Conservation (phyloP, 2,329 filamentous ascomycete species). For the Dichotomopilus funicola region DNA sequence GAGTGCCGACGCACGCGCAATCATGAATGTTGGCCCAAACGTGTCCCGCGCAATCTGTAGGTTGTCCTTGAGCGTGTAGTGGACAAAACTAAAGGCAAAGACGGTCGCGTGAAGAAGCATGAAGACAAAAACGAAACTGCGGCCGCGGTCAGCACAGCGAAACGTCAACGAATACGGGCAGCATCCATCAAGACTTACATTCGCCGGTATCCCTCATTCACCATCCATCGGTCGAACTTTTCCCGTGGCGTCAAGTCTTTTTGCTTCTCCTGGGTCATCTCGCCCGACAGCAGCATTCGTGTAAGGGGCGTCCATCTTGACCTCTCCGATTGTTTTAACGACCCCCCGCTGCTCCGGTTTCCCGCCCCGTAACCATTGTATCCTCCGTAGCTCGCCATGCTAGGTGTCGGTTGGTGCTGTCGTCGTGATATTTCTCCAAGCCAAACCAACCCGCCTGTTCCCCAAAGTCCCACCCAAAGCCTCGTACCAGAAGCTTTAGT, state of each 20-base stretch:
- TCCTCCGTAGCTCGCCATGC: slow-evolving; percentile 33
- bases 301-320: slow-evolving; percentile 78
- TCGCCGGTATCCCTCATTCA: slow-evolving; percentile 78
- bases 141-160: slow-evolving; percentile 12
- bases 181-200: slow-evolving; percentile 47
- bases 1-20: slow-evolving; percentile 68
- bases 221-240: slow-evolving; percentile 80
- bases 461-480: slow-evolving; percentile 8
- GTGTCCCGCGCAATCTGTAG: slow-evolving; percentile 57
- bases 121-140: slow-evolving; percentile 70
- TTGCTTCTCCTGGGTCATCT: slow-evolving; percentile 69
- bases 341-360: slow-evolving; percentile 19
- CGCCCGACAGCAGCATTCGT: slow-evolving; percentile 74
- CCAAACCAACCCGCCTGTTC: neutral
- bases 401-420: slow-evolving; percentile 15
- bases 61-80: slow-evolving; percentile 74
- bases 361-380: slow-evolving; percentile 28
- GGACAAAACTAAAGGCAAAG: slow-evolving; percentile 72
- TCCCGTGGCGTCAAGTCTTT: slow-evolving; percentile 62
- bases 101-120: slow-evolving; percentile 67
- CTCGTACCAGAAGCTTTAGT: slow-evolving; percentile 1
- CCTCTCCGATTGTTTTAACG: slow-evolving; percentile 54
- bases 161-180: neutral
- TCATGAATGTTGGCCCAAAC: slow-evolving; percentile 70
- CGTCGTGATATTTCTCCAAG: neutral